A percentile compares a stretch with the other conserved stretches of the same genome.
phyloP scores from a whole-genome alignment of 1,284 basidiomycete genomes.

The Pseudozyma hubeiensis region DNA sequence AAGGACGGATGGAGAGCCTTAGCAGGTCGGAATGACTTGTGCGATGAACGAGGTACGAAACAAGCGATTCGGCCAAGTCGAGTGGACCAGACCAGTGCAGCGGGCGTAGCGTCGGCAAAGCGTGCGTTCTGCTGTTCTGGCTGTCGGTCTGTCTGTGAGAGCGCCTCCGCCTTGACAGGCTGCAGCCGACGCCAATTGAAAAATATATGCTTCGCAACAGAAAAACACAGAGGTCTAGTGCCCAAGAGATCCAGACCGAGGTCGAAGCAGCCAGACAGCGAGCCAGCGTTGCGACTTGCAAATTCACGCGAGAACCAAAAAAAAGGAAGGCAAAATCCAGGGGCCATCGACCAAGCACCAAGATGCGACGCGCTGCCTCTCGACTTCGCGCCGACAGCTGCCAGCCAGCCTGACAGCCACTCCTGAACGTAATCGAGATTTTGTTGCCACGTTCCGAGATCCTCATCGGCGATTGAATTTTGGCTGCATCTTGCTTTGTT shows the following conservation, averaged over 20 bases:
- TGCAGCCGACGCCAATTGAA: background rate
- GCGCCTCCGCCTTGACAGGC: background rate
- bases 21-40: too few relatives aligned
- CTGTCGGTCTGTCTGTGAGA: background rate
- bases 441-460: too few relatives aligned
- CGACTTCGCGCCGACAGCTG: background rate
- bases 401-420: background rate
- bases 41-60: too few relatives aligned
- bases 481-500: background rate
- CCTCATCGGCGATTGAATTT: background rate
- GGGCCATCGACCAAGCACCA: background rate
- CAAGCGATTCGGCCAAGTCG: background rate
- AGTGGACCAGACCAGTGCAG: background rate
- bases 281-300: background rate
- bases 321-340: background rate
- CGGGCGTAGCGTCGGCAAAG: constrained; percentile 1
- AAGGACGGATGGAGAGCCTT: too few relatives aligned
- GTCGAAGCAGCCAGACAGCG: background rate
- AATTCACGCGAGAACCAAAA: constrained; percentile 1
- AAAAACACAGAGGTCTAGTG: background rate
- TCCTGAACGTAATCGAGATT: too few relatives aligned
- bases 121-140: background rate
- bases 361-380: constrained; percentile 1
- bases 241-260: background rate
- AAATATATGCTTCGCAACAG: too few relatives aligned